A percentile compares a stretch with the other conserved stretches of the same genome.
These are phyloP conservation scores for Claviceps humidiphila DNA, from an alignment of 2,329 filamentous ascomycete species.

Conservation along the genomic window DNA sequence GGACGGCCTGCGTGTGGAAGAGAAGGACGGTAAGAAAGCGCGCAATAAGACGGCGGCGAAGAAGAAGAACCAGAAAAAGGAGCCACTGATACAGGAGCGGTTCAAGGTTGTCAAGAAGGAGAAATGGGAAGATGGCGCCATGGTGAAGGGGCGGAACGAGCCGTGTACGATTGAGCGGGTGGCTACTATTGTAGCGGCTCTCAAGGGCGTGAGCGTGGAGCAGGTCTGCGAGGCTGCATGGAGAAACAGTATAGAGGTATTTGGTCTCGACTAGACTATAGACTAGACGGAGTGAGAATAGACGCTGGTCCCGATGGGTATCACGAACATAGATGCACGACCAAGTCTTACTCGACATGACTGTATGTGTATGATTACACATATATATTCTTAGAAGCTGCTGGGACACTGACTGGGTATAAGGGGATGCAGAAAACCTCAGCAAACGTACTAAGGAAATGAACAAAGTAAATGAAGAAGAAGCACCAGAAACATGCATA, in stretches of 20 bases:
- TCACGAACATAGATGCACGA: not conserved
- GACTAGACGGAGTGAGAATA: constrained; percentile 6
- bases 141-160: constrained; percentile 94
- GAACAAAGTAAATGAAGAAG: not conserved
- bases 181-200: constrained; percentile 73
- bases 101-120: constrained; percentile 91
- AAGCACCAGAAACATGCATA: constrained; percentile 2
- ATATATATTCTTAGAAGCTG: constrained; percentile 7
- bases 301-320: not conserved
- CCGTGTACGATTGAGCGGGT: constrained; percentile 77
- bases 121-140: constrained; percentile 73
- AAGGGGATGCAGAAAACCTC: not conserved
- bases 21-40: constrained; percentile 19
- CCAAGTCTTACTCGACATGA: constrained; percentile 1
- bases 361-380: not conserved
- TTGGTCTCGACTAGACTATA: constrained; percentile 42
- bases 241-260: constrained; percentile 69
- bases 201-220: constrained; percentile 68
- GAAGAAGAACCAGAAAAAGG: constrained; percentile 40
- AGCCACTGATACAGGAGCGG: constrained; percentile 54
- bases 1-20: constrained; percentile 16
- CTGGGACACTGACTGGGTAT: constrained; percentile 13
- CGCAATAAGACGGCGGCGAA: constrained; percentile 11
- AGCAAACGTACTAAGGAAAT: too few relatives aligned
- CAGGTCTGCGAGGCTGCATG: constrained; percentile 79